Evolutionary conservation across 2,329 filamentous ascomycete species (phyloP).

Genomic region (Clarireedia homoeocarpa): DNA sequence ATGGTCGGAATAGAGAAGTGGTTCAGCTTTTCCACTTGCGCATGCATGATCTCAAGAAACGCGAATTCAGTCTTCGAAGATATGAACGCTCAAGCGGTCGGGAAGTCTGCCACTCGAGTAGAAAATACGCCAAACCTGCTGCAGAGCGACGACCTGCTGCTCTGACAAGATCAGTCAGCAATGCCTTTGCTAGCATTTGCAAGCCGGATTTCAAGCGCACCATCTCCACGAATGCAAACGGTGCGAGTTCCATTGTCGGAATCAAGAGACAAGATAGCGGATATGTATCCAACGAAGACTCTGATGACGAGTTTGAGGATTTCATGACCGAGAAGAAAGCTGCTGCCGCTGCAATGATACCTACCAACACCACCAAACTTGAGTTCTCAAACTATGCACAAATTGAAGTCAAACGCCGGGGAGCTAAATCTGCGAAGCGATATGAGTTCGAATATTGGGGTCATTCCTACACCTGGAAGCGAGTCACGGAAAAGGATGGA

Average conservation of each 20-base stretch:
- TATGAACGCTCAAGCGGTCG: conserved; percentile 91
- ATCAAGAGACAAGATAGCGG: conserved; percentile 41
- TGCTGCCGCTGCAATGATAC: conserved; percentile 24
- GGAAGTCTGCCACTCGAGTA: conserved; percentile 80
- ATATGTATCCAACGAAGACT: conserved; percentile 43
- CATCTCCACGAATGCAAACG: conserved; percentile 17
- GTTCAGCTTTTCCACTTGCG: conserved; percentile 82
- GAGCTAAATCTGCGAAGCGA: conserved; percentile 57
- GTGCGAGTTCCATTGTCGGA: conserved; percentile 5
- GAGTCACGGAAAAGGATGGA: conserved; percentile 60
- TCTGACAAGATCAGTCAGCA: conserved; percentile 49
- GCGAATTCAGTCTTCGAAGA: conserved; percentile 83
- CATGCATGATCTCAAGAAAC: conserved; percentile 81
- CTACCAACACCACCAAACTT: conserved; percentile 75
- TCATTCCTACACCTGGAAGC: conserved; percentile 74
- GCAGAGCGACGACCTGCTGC: conserved; percentile 29
- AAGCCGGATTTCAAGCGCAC: conserved; percentile 43
- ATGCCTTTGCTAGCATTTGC: conserved; percentile 33
- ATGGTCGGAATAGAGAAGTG: conserved; percentile 49
- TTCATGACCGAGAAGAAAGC: conserved; percentile 27
- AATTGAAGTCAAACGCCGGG: conserved; percentile 68
- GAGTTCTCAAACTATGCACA: conserved; percentile 98
- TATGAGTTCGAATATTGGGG: conserved; percentile 97
- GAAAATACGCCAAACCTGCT: conserved; percentile 54
- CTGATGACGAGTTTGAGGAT: conserved; percentile 17